A percentile compares a stretch with the other conserved stretches of the same genome.
Evolutionary conservation across 1,284 basidiomycete species (phyloP).

Genomic region (Entoloma clypeatum): DNA sequence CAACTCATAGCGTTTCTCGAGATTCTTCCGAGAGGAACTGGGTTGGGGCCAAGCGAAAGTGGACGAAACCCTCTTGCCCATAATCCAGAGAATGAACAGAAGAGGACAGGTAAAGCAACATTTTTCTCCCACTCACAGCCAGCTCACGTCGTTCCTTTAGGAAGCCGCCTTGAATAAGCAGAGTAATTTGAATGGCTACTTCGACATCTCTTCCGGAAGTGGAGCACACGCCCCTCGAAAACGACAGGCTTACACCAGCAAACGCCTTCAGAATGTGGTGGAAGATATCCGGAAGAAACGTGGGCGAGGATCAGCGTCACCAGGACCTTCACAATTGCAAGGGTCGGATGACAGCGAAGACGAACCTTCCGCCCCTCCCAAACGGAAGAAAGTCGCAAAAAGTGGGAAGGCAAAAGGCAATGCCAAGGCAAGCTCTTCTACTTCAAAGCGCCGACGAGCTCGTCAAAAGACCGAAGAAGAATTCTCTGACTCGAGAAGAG

Average conservation of each 20-base stretch:
- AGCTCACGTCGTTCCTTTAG: slow-evolving; percentile 31
- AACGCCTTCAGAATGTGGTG: slow-evolving; percentile 88
- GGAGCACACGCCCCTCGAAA: slow-evolving; percentile 73
- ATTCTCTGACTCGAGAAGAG: not conserved
- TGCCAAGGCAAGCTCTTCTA: slow-evolving; percentile 4
- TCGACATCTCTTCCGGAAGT: slow-evolving; percentile 59
- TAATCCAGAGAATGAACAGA: slow-evolving; percentile 87
- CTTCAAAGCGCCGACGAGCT: slow-evolving; percentile 3
- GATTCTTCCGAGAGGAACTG: slow-evolving; percentile 82
- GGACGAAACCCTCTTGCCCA: slow-evolving; percentile 89
- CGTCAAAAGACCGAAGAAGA: slow-evolving; percentile 9
- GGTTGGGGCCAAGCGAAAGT: slow-evolving; percentile 87
- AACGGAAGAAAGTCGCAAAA: slow-evolving; percentile 12
- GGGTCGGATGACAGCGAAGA: slow-evolving; percentile 12
- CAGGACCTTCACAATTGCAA: slow-evolving; percentile 1
- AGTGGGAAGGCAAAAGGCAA: slow-evolving; percentile 10
- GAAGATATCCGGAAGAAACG: slow-evolving; percentile 64
- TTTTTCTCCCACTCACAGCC: slow-evolving; percentile 3
- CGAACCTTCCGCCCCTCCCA: slow-evolving; percentile 9
- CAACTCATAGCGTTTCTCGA: slow-evolving; percentile 27
- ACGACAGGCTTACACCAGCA: slow-evolving; percentile 78
- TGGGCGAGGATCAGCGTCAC: slow-evolving; percentile 10
- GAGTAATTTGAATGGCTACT: slow-evolving; percentile 60
- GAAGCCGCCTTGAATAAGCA: slow-evolving; percentile 69
- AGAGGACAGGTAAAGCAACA: slow-evolving; percentile 57